Conservation (phyloP, 202 grass and related monocot genomes). For the Eragrostis tef region DNA sequence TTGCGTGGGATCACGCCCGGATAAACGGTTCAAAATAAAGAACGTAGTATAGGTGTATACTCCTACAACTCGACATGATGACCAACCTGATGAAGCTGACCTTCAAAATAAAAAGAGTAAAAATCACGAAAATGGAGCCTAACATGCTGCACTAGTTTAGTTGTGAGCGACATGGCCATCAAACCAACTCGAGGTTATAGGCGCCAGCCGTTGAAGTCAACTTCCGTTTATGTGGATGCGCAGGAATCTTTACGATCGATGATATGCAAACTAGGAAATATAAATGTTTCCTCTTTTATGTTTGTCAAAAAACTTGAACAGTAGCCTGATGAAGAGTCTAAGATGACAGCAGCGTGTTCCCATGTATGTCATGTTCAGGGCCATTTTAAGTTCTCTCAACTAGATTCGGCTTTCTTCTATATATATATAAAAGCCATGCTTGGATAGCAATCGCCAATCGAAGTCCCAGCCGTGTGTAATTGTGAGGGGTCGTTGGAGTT, state of each 20-base stretch:
- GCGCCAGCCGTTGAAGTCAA: slow-evolving; percentile 28
- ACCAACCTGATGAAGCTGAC: not conserved
- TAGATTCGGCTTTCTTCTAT: not conserved
- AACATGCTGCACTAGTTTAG: not conserved
- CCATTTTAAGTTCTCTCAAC: too few relatives aligned
- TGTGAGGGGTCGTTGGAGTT: not conserved
- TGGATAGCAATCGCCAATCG: not conserved
- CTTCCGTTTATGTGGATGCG: slow-evolving; percentile 2
- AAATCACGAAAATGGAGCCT: not conserved
- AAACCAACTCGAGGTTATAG: not conserved
- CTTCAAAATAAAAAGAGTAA: not conserved
- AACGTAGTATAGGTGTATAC: not conserved
- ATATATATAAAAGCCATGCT: too few relatives aligned
- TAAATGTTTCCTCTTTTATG: not conserved
- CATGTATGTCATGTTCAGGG: not conserved
- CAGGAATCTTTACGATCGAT: not conserved
- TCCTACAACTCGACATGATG: not conserved
- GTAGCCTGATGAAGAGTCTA: too few relatives aligned
- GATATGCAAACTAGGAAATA: not conserved
- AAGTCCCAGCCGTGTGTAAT: too few relatives aligned
- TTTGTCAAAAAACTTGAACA: not conserved
- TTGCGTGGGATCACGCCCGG: slow-evolving; percentile 2
- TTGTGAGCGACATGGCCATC: not conserved
- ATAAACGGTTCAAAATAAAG: not conserved
- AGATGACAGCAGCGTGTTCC: not conserved